phyloP scores from a whole-genome alignment of 169 alveolate genomes.

The Plasmodium blacklocki region DNA sequence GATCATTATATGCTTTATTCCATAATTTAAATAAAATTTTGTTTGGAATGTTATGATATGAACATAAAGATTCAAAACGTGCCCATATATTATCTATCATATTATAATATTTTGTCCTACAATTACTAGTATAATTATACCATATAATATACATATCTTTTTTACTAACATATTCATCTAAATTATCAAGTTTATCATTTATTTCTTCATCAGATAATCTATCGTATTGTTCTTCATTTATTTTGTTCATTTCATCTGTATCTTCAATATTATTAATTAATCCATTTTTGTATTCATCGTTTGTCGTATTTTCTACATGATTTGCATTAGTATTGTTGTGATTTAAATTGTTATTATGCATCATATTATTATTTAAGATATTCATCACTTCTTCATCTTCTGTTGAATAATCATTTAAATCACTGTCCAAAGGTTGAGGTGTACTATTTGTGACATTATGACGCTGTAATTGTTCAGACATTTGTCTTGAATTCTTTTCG shows the following conservation, averaged over 20 bases:
- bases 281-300: neutral
- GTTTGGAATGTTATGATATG: constrained; percentile 5
- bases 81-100: constrained; percentile 17
- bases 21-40: constrained; percentile 9
- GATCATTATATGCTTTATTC: constrained; percentile 5
- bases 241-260: neutral
- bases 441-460: no score
- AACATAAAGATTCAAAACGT: constrained; percentile 1
- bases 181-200: neutral
- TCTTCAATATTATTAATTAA: neutral
- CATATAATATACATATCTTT: constrained; percentile 28
- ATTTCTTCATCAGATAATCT: constrained; percentile 22
- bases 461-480: no score
- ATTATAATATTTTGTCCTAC: neutral
- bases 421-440: no score
- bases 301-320: no score
- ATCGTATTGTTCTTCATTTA: neutral
- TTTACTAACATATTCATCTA: neutral
- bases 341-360: no score
- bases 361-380: no score
- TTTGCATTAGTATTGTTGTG: no score
- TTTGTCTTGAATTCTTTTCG: no score
- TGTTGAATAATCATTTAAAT: no score
- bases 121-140: constrained; percentile 16
- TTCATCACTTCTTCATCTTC: no score